Base-by-base conservation (phyloP, 192 early-diverging fungal species). In the Podila epicladia region DNA sequence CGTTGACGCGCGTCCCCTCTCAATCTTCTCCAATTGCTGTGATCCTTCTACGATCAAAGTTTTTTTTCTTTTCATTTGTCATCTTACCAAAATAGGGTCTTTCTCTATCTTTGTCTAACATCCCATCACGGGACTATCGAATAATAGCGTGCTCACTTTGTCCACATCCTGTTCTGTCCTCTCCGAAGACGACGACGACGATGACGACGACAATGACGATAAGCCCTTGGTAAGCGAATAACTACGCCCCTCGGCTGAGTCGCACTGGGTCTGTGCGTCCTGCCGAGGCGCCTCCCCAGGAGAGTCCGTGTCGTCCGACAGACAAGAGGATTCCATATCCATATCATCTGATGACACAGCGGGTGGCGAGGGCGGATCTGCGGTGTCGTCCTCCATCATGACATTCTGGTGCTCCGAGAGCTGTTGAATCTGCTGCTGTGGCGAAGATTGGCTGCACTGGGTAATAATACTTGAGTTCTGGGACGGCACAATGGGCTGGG, bases 341-440 rank as follows among this genome's bases (percentile, higher is more conserved):
- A 73, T 80, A 35, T 80, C 77, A 29, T 80, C 77, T 0, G 77
- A 80, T 12, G 71, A 80, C 29, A 78, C 67, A 11, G 69, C 75
- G 19, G 75, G 75, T 13, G 75, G 75, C 0, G 75, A 78, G 1
- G 75, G 75, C 5, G 75, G 75, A 37, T 78, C 75, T 4, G 75
- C 75, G 20, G 69, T 71, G 33, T 78, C 41, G 19, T 65, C 64
- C 28, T 65, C 64, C 64, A 58, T 57, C 20, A 66, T 71, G 13
- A 69, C 20, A 28, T 71, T 61, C 9, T 71, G 64, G n/a, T 63
- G 58, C 11, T 63, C 13, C 20, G 31, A 20, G 50, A 57, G 64
- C 20, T 50, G 50, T 31, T 66, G 65, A 2, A 13, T 1, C 28
- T 50, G 49, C 31, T 51, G 49, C 32, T 66, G 62, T 35, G 11